A percentile compares a stretch with the other conserved stretches of the same genome.
These are phyloP conservation scores for Heliosperma pusillum DNA, from an alignment of 148 eudicot species.

Conservation along the genomic window DNA sequence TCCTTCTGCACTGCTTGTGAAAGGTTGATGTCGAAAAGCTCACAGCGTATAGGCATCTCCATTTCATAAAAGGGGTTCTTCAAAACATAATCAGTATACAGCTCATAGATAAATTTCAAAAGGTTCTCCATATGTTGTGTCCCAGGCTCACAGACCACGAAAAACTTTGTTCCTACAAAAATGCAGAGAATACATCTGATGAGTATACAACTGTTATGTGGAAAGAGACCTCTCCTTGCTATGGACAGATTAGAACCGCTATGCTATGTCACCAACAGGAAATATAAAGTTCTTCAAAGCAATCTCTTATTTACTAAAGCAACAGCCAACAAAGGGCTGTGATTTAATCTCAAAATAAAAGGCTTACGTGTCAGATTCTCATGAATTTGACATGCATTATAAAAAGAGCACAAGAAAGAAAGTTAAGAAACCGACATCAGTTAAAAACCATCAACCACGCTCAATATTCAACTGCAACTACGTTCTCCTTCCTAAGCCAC, in stretches of 20 bases:
- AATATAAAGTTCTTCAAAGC: neutral
- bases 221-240: neutral
- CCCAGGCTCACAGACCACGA: slow-evolving; percentile 82
- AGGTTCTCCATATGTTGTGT: slow-evolving; percentile 64
- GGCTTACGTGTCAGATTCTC: too few relatives aligned
- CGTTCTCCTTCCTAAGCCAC: too few relatives aligned
- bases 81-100: slow-evolving; percentile 81
- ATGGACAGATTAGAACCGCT: neutral
- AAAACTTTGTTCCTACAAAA: slow-evolving; percentile 71
- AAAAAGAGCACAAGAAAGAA: too few relatives aligned
- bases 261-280: neutral
- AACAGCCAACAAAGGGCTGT: too few relatives aligned
- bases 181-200: neutral
- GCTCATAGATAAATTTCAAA: slow-evolving; percentile 70
- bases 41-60: slow-evolving; percentile 99
- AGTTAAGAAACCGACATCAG: too few relatives aligned
- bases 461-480: too few relatives aligned
- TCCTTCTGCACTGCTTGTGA: slow-evolving; percentile 82
- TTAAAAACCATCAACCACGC: too few relatives aligned
- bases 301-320: too few relatives aligned
- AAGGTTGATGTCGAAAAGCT: slow-evolving; percentile 82
- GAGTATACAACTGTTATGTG: neutral
- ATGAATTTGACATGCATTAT: too few relatives aligned
- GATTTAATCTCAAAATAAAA: too few relatives aligned
- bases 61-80: slow-evolving; percentile 95